Percentiles rank a stretch among this genome's conserved stretches.
Conservation (phyloP, 1,284 basidiomycete species). For the Gymnopus androsaceus region DNA sequence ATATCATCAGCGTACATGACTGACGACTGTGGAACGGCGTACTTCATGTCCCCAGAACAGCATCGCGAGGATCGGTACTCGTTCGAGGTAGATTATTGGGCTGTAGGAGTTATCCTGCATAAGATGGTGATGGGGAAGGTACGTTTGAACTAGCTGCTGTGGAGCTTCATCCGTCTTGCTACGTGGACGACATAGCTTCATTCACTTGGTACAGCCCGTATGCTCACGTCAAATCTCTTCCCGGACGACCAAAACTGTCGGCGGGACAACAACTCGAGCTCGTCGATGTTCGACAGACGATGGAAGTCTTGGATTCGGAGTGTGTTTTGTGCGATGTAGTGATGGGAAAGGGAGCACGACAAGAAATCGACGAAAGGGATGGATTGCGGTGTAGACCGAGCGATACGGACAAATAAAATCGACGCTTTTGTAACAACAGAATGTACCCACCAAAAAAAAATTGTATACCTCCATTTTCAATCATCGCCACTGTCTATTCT, state of each 20-base stretch:
- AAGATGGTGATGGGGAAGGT: conserved; percentile 26
- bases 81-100: conserved; percentile 25
- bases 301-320: conserved; percentile 10
- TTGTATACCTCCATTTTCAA: not conserved
- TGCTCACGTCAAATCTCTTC: not conserved
- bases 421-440: not conserved
- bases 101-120: conserved; percentile 22
- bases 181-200: not conserved
- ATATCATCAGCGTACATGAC: conserved; percentile 9
- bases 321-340: conserved; percentile 3
- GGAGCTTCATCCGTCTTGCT: not conserved
- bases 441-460: not conserved
- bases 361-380: not conserved
- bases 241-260: not conserved
- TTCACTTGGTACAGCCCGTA: conserved; percentile 14
- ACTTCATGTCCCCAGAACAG: conserved; percentile 25
- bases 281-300: not conserved
- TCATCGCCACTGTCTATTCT: not conserved
- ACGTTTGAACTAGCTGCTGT: too few relatives aligned
- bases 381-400: not conserved
- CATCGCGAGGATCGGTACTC: conserved; percentile 23
- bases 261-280: not conserved
- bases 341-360: not conserved
- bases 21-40: conserved; percentile 23
- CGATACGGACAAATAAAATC: too few relatives aligned